Evolutionary conservation across 2,329 filamentous ascomycete genomes (phyloP), one percentile per base, ranked within the genome.

Genomic region (Phaeosphaeriaceae sp.): DNA sequence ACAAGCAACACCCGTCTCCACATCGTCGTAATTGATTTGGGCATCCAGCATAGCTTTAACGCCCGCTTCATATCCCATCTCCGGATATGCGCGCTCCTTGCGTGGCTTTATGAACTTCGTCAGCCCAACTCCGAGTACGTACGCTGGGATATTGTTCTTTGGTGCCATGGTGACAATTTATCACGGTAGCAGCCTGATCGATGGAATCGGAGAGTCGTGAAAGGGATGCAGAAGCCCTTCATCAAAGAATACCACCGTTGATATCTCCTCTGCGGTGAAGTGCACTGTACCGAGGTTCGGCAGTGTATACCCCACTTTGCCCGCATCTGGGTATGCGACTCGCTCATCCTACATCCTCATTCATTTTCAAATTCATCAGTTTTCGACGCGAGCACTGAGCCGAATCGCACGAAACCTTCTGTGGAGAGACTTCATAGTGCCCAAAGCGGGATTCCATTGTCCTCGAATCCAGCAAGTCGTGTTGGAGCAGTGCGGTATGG

Each of bases 101-200:
- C 93, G 87, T 25, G 93, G 93, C 83, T 97, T 97, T 87, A 97
- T 93, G 85, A 98, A 98, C 81, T 96, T 96, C 81, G 94, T 97
- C 89, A 98, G 93, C 80, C 94, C 25, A 5, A 27, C 25, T 5
- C 94, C 94, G 53, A 97, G 87, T 74, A 98, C 91, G 83, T 97
- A 97, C 82, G 82, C 83, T 57, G 84, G 84, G 17, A 67, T 61
- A 33, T 74, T 51, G 46, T 71, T 72, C 46, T 71, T 68, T 17
- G 67, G 63, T 6, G 15, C 36, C 70, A 75, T 76, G 10, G 50
- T 61, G 54, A 20, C 36, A 50, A 21, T 17, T 15, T 40, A 15
- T 13, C 21, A 47, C 21, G 33, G 27, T 44, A 27, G 45, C 24
- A 20, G n/a, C 10, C 2, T 2, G 11, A 46, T 21, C 19, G 10